Base-by-base conservation (phyloP, 148 eudicot species). In the Fagopyrum homotropicum region DNA sequence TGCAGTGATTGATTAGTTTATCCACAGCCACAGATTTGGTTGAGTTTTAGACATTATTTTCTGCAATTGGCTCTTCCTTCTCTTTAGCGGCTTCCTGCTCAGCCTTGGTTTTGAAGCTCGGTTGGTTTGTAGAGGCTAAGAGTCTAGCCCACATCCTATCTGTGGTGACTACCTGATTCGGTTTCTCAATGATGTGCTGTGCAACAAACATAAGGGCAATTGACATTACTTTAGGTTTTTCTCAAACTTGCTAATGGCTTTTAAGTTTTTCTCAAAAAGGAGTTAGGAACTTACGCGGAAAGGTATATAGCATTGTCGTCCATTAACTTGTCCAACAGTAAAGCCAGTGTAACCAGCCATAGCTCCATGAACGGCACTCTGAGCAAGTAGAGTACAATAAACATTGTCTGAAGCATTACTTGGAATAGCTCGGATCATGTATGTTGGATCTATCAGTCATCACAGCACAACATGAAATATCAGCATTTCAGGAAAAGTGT, bases 301-400 rank as follows among this genome's bases (percentile, higher is more conserved):
- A 46, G 74, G 74, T 17, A 72, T 72, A 49, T 72, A 72, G 55
- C 54, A 45, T 9, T 72, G 74, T 11, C 74, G 46, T 4, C 74
- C 74, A 49, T 72, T 72, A 35, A 72, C 74, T 17, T 45, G 74
- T 35, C 74, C 74, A 72, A 72, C 55, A n/a, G 74, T 72, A 49
- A 72, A 72, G 54, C 74, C 74, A 8, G 55, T 72, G 55, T 72
- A 72, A 17, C 74, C 74, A 72, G 74, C 74, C 74, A 72, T 72
- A 54, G 74, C 74, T n/a, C 52, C 74, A 72, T 72, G 74, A 46
- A 72, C 74, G 8, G 74, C 74, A 2, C 74, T 72, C 10, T 72
- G 74, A 45, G 74, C 74, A 46, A 72, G 74, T 17, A 72, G 40
- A 45, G 74, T 72, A 22, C 74, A 72, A 72, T 72, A 72, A 17